Evolutionary conservation across 2,329 filamentous ascomycete species (phyloP), one percentile per base, ranked within the genome.

Genomic region (Trichothecium sympodiale): DNA sequence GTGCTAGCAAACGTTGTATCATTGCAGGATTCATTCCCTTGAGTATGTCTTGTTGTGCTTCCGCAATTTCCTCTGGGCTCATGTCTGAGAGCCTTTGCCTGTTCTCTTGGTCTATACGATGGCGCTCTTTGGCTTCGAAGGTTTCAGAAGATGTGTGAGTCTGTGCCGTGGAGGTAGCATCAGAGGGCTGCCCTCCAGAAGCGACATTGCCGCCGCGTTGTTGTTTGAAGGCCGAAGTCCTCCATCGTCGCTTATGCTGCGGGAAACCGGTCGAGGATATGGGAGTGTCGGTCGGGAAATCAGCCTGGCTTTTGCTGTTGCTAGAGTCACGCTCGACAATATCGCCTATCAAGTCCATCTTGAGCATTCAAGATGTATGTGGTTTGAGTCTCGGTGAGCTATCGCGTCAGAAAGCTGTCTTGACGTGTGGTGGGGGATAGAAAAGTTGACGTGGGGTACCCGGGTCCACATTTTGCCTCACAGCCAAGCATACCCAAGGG

Each of bases 91-190:
- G 57, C 41, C 73, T 74, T 39, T 77, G 70, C 31, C 62, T 74
- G 50, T 96, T 98, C 55, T 96, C 87, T 45, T 77, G 70, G 49
- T 89, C 83, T 53, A 98, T 96, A 5, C 71, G 67, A 42, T 64
- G 62, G 49, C 74, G 77, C 51, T 94, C 87, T 30, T 70, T 64
- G 9, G 68, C 56, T 29, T 65, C 62, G 28, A 59, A 52, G 26
- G 43, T 49, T 40, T 44, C 15, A 40, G 43, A 18, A 43, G 26
- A 39, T 38, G 14, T 28, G 32, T 30, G 26, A 29, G 16, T 17
- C n/a, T n/a, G n/a, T n/a, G n/a, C n/a, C n/a, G n/a, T n/a, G n/a
- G n/a, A n/a, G n/a, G n/a, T 25, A 25, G 20, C 20, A 25, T 25
- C 20, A 25, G 10, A 25, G 10, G 20, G 20, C 20, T 25, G 20